These are phyloP conservation scores for Xylaria flabelliformis DNA, from an alignment of 495 filamentous ascomycete species.

Conservation along the genomic window DNA sequence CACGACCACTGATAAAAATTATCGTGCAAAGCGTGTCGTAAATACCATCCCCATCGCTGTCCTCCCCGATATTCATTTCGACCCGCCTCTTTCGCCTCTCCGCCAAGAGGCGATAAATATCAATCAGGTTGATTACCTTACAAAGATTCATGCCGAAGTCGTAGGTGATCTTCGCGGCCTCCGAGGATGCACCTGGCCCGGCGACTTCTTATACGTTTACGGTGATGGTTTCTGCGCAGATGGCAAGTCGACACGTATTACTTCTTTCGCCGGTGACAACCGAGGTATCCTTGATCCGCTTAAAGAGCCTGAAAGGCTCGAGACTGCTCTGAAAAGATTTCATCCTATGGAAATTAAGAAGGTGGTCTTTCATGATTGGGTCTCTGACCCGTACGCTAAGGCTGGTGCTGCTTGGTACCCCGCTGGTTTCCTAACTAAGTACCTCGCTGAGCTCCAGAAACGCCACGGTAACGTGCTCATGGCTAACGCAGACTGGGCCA, in stretches of 20 bases:
- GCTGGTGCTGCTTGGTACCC: conserved; percentile 35
- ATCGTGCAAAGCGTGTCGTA: conserved; percentile 30
- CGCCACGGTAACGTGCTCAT: conserved; percentile 38
- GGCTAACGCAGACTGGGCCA: conserved; percentile 44
- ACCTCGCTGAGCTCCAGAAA: conserved; percentile 35
- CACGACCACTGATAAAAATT: conserved; percentile 2
- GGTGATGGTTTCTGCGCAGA: conserved; percentile 1
- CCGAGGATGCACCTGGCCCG: conserved; percentile 1
- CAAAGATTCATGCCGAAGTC: conserved; percentile 39
- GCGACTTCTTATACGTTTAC: background rate
- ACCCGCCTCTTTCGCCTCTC: conserved; percentile 31
- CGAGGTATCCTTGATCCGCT: background rate
- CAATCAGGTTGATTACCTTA: conserved; percentile 35
- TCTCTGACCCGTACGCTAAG: conserved; percentile 40
- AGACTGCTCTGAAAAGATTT: background rate
- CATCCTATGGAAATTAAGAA: conserved; percentile 5
- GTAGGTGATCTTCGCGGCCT: conserved; percentile 8
- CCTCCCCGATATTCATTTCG: conserved; percentile 34
- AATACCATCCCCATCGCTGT: conserved; percentile 40
- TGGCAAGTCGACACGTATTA: conserved; percentile 7
- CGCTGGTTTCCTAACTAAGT: conserved; percentile 28
- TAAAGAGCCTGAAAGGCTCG: background rate
- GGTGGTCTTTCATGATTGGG: conserved; percentile 42
- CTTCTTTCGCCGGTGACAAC: background rate
- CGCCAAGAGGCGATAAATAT: conserved; percentile 28